Base-by-base conservation (phyloP, 208 protist genomes). In the Crithidia thermophila region DNA sequence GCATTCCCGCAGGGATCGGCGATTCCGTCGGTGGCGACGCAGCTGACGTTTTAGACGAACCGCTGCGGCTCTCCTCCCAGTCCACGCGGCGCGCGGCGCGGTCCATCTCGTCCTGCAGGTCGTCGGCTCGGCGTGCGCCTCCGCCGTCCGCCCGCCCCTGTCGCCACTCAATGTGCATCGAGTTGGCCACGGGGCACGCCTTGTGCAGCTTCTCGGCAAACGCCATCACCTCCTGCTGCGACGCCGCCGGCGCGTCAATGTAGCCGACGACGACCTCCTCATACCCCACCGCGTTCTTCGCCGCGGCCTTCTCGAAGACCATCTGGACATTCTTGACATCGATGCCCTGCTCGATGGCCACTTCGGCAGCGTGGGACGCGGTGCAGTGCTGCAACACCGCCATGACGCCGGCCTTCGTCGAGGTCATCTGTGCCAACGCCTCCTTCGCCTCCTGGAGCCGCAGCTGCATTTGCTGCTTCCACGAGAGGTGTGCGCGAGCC, bases 301-400 rank as follows among this genome's bases (percentile, higher is more conserved):
- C 53, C 18, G 45, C 65, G 0, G 46, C 37, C 78, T 91, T 82
- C 66, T 93, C 90, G 0, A 93, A 43, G n/a, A 84, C 79, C 75
- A 95, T 85, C 30, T 75, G 73, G 1, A 95, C 83, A 51, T 85
- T 77, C 64, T 88, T 83, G 18, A 95, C 87, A 56, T 95, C 85
- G 46, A 95, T 92, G 46, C 77, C 83, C 40, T 91, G 72, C 66
- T 93, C 90, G 1, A 94, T 42, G 5, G 90, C 90, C 13, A 95
- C 79, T 70, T 95, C 87, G 18, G 90, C 90, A 13, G 90, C 87
- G 56, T 95, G 90, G 10, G 90, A 90, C 8, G 85, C 84, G 3
- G 90, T 83, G 67, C 90, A 95, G 77, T 93, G 87, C 72, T 95
- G 81, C 40, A 95, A 66, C 33, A 95, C 58, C 43, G 85, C 70